Percentiles rank a stretch among this genome's conserved stretches.
Evolutionary conservation across 1,284 basidiomycete species (phyloP).

Genomic region (Inonotus obliquus): DNA sequence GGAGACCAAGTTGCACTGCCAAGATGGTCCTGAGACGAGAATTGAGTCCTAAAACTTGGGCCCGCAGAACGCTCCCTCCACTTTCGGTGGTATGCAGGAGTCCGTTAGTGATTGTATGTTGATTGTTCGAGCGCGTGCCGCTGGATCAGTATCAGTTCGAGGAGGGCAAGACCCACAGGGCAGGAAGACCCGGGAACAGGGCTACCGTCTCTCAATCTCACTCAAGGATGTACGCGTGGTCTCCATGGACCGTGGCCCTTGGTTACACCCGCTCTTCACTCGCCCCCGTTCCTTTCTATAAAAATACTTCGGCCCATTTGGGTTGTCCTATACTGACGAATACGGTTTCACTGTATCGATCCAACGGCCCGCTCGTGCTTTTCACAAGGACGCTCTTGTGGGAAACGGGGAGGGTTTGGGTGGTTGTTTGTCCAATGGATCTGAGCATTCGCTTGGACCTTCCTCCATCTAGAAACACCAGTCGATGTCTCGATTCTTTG

Average conservation of each 20-base stretch:
- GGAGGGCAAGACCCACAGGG: not conserved
- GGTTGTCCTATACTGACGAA: not conserved
- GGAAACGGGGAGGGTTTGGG: not conserved
- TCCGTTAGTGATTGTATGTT: not conserved
- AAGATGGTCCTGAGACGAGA: not conserved
- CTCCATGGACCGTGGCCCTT: conserved; percentile 2
- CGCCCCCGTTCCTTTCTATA: not conserved
- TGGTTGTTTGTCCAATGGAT: not conserved
- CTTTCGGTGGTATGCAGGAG: not conserved
- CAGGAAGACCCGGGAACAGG: not conserved
- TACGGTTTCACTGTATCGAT: not conserved
- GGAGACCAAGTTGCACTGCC: not conserved
- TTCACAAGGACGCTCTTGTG: not conserved
- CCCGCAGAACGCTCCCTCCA: not conserved
- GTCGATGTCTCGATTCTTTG: not conserved
- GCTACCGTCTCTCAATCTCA: too few relatives aligned
- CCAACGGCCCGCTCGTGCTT: not conserved
- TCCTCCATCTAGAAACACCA: not conserved
- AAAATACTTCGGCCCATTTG: not conserved
- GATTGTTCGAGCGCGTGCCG: not conserved
- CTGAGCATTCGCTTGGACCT: not conserved
- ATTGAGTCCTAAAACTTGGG: not conserved
- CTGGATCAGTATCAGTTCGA: not conserved
- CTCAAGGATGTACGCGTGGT: too few relatives aligned
- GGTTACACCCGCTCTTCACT: not conserved